Base-by-base conservation (phyloP, 2,329 filamentous ascomycete genomes). In the Monosporascus sp. region DNA sequence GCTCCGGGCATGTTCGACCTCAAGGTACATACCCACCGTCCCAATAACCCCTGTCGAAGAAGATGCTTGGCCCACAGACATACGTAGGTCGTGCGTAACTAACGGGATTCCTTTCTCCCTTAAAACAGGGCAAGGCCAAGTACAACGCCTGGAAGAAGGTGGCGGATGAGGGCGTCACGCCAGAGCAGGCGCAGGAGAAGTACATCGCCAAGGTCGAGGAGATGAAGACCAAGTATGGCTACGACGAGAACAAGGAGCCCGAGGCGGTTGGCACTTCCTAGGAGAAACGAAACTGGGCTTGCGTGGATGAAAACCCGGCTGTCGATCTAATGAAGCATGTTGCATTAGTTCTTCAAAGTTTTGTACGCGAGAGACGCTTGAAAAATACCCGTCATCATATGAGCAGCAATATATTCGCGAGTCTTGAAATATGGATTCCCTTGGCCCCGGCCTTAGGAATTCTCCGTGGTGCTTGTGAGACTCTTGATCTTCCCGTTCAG, bases 151-250 rank as follows among this genome's bases (percentile, higher is more conserved):
- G 90, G 90, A 75, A 90, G 73, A 80, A 84, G 67, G 65, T 84
- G 57, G 81, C 83, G 65, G 81, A 91, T 56, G 79, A 84, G 55
- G 82, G 79, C 49, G 68, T 84, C 60, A 82, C 79, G 56, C 66
- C 81, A 56, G 79, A 86, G 58, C 71, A 84, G 59, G 91, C 91
- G 20, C 87, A 95, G 81, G 78, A 83, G 69, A 75, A 81, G 67
- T 97, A 96, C 74, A 81, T 95, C 64, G 76, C 78, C 61, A 75
- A 86, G 56, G 83, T 94, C 59, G 84, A 90, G 72, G 70, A 76
- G 65, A 72, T 95, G 66, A 90, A 94, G 81, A 72, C 65, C 55
- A 81, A 81, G 69, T 82, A 86, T 71, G 87, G 85, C 54, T 88
- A 78, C 70, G 82, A 89, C 68, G 77, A 74, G 57, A 75, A 80